Conservation (phyloP, 192 early-diverging fungal species). For the Diversispora epigaea region DNA sequence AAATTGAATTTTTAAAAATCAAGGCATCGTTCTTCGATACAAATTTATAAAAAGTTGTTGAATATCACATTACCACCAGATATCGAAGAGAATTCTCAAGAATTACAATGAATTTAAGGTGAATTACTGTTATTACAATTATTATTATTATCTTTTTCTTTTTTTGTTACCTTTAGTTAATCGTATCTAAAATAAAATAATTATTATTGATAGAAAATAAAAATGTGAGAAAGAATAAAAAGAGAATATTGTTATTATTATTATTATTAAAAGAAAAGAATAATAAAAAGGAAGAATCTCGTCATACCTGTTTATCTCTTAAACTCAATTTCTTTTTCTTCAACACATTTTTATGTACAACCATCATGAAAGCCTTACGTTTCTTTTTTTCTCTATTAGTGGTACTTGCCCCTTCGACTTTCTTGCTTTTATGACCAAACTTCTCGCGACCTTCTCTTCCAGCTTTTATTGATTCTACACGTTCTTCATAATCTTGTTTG, state of each 20-base stretch:
- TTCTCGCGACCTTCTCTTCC: constrained; percentile 92
- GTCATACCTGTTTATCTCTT: constrained; percentile 65
- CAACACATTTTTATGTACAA: constrained; percentile 82
- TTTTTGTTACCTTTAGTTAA: background rate
- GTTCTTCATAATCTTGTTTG: constrained; percentile 91
- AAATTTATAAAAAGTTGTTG: background rate
- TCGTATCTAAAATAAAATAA: constrained; percentile 3
- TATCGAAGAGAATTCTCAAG: background rate
- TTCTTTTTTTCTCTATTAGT: constrained; percentile 93
- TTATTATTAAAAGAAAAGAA: too few species aligned
- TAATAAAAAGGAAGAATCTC: too few species aligned
- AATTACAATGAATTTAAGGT: background rate
- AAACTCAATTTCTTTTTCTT: constrained; percentile 73
- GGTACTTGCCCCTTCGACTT: constrained; percentile 66
- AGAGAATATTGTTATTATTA: too few species aligned
- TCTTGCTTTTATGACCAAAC: constrained; percentile 86
- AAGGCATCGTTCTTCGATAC: background rate
- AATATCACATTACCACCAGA: background rate
- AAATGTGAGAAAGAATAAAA: too few species aligned
- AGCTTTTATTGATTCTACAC: constrained; percentile 80
- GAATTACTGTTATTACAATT: background rate
- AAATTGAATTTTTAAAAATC: background rate
- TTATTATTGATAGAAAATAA: background rate
- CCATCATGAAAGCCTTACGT: constrained; percentile 94
- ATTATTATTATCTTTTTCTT: background rate